Base-by-base conservation (phyloP, 2,329 filamentous ascomycete species). In the Trichoderma koningiopsis region DNA sequence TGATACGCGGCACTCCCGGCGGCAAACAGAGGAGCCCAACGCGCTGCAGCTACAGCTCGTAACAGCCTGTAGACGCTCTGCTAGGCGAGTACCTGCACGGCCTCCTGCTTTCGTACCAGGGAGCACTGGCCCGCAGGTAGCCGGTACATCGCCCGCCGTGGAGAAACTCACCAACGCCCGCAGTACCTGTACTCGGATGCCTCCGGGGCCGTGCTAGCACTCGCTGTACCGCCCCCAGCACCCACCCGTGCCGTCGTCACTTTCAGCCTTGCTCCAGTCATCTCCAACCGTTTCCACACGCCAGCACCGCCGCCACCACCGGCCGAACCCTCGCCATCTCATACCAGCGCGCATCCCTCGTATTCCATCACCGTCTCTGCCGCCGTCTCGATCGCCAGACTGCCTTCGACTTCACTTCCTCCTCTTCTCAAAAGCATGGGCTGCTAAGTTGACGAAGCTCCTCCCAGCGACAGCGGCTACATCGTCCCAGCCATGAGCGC, bases 401-500 rank as follows among this genome's bases (percentile, higher is more conserved):
- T 22, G 35, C 29, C 19, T 0, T 37, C 49, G 43, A 55, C 31
- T 8, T 13, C 47, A 2, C 31, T 8, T 13, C 47, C 1, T 49
- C n/a, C 10, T 22, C 14, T 7, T 27, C 35, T 31, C 37, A 59
- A 16, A 70, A 69, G 69, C 65, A 70, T 70, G 69, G 65, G 66
- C 56, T 64, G 55, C 49, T 66, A 55, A 66, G 55, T 59, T 59
- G 63, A 66, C 33, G 19, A 29, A 60, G 53, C 11, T 8, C 8
- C 53, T 13, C 5, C 58, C 47, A 43, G 40, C 37, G 47, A 58
- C 33, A 69, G 59, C 69, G 69, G 69, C 69, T 53, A n/a, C 37
- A 43, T 49, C 59, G 49, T 69, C 40, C 37, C 33, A 69, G 70
- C 68, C 70, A 72, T 72, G 71, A 72, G 69, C 71, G 72, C 71